A percentile compares a stretch with the other conserved stretches of the same genome.
These are phyloP conservation scores for Kuraishia ogatae DNA, from an alignment of 805 yeast species.

Conservation along the genomic window DNA sequence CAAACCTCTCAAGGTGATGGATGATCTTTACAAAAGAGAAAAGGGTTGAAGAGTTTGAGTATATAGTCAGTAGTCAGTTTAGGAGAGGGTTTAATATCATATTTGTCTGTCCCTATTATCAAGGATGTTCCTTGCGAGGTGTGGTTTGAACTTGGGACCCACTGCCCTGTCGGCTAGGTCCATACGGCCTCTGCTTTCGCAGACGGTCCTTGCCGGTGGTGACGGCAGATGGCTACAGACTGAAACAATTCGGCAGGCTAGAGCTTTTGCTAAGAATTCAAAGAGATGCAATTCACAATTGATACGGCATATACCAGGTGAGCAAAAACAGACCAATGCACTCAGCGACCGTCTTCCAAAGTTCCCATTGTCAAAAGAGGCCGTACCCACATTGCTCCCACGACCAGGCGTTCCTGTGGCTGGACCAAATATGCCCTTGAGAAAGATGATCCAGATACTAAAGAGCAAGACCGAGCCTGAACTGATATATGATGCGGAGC, in stretches of 20 bases:
- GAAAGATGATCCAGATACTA: conserved; percentile 53
- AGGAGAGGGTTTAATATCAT: not conserved
- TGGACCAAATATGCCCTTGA: conserved; percentile 42
- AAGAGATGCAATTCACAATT: conserved; percentile 2
- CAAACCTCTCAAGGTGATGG: not conserved
- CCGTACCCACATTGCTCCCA: conserved; percentile 60
- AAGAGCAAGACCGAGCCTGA: conserved; percentile 52
- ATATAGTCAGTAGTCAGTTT: not conserved
- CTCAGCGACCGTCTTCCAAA: conserved; percentile 53
- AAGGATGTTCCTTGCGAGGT: not conserved
- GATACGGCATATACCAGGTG: conserved; percentile 49
- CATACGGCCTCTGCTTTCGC: not conserved
- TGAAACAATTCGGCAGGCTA: not conserved
- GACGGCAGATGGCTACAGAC: not conserved
- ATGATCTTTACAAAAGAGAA: too few relatives aligned
- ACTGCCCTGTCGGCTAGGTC: not conserved
- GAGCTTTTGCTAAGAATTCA: not conserved
- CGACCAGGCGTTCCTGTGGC: conserved; percentile 74
- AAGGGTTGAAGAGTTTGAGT: not conserved
- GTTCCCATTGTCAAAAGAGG: conserved; percentile 57
- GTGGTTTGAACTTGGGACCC: not conserved
- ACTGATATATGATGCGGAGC: conserved; percentile 74
- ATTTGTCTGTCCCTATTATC: not conserved
- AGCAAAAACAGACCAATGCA: conserved; percentile 33
- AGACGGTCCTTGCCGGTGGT: not conserved